These are phyloP conservation scores for Alternaria novae-zelandiae DNA, from an alignment of 2,329 filamentous ascomycete genomes.

Conservation along the genomic window DNA sequence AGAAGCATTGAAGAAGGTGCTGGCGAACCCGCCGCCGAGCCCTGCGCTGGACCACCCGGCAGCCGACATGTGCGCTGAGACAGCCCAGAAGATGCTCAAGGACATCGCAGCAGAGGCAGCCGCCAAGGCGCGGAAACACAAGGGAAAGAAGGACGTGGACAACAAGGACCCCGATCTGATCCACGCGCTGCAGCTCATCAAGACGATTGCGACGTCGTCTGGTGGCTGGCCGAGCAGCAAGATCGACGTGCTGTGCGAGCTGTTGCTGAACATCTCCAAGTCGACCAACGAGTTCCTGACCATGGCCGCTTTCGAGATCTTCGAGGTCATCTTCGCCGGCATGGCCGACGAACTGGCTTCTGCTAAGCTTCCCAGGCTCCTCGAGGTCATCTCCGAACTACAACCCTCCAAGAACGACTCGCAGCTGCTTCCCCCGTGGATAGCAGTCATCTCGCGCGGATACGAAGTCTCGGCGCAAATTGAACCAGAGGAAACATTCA, in stretches of 20 bases:
- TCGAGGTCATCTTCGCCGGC: slow-evolving; percentile 93
- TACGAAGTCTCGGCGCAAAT: slow-evolving; percentile 93
- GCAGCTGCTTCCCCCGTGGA: slow-evolving; percentile 93
- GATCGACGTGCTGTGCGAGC: slow-evolving; percentile 88
- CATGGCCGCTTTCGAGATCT: slow-evolving; percentile 95
- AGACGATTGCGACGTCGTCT: slow-evolving; percentile 83
- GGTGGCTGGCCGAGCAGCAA: slow-evolving; percentile 97
- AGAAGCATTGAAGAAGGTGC: slow-evolving; percentile 82
- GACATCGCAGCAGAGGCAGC: slow-evolving; percentile 75
- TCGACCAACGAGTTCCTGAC: slow-evolving; percentile 95
- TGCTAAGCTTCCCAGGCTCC: slow-evolving; percentile 83
- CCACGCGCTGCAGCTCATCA: slow-evolving; percentile 89
- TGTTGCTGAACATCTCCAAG: slow-evolving; percentile 85
- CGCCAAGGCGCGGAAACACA: slow-evolving; percentile 71
- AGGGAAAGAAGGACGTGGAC: slow-evolving; percentile 59
- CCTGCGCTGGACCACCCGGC: slow-evolving; percentile 93
- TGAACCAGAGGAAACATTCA: slow-evolving; percentile 87
- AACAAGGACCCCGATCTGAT: slow-evolving; percentile 83
- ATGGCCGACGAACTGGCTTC: slow-evolving; percentile 89
- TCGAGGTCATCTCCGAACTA: slow-evolving; percentile 90
- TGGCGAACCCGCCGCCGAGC: slow-evolving; percentile 85
- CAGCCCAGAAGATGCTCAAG: slow-evolving; percentile 79
- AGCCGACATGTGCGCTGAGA: slow-evolving; percentile 94
- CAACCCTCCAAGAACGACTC: slow-evolving; percentile 93
- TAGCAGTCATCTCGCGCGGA: slow-evolving; percentile 90